Evolutionary conservation across 768 basidiomycete genomes (phyloP).

Genomic region (Podaxis mareebaensis): DNA sequence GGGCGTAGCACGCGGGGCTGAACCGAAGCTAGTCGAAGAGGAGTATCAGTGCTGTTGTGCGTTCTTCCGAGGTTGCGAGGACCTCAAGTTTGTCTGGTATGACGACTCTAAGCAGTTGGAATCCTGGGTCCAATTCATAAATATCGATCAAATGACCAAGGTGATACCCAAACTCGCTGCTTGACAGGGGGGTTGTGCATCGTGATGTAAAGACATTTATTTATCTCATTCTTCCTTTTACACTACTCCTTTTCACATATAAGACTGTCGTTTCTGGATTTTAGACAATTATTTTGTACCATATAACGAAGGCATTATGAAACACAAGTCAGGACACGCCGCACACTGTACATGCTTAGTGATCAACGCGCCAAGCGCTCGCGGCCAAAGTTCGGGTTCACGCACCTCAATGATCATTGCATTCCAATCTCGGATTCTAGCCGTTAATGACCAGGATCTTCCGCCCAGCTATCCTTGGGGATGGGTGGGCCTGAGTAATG

Average conservation of each 20-base stretch:
- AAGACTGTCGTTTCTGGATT: background rate
- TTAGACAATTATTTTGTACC: too few species aligned
- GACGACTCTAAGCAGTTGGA: conserved; percentile 66
- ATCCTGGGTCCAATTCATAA: conserved; percentile 83
- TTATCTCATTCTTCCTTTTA: too few species aligned
- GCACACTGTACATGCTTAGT: too few species aligned
- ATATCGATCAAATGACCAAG: conserved; percentile 79
- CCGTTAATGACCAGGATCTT: background rate
- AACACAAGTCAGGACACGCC: too few species aligned
- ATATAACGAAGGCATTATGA: too few species aligned
- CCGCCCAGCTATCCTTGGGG: conserved; percentile 20
- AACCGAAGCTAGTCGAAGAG: conserved; percentile 53
- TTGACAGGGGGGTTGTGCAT: conserved; percentile 21
- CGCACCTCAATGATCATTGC: background rate
- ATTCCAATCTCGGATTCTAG: background rate
- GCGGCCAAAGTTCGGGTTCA: too few species aligned
- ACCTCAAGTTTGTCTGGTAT: conserved; percentile 73
- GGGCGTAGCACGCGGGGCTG: conserved; percentile 59
- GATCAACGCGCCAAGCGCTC: too few species aligned
- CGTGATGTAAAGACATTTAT: background rate
- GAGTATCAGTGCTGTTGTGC: conserved; percentile 77
- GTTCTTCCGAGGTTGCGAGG: conserved; percentile 68
- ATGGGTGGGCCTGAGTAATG: conserved; percentile 47
- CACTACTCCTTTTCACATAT: background rate
- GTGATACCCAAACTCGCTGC: conserved; percentile 76